These are phyloP conservation scores for Fusarium haematococcum DNA, from an alignment of 2,329 filamentous ascomycete species.

Conservation along the genomic window DNA sequence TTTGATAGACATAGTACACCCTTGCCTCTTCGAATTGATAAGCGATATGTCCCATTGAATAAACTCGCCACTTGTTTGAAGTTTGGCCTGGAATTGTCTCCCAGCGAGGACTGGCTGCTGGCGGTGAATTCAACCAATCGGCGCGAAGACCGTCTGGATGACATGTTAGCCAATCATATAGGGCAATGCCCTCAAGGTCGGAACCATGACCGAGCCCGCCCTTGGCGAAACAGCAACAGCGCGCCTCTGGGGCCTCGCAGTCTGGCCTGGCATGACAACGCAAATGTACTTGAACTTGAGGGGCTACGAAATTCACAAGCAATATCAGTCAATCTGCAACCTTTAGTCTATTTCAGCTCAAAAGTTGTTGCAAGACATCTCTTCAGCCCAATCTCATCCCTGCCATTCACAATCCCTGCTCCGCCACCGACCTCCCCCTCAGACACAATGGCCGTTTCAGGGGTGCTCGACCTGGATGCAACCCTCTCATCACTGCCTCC, in stretches of 20 bases:
- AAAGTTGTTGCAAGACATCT: neutral
- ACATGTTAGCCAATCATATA: neutral
- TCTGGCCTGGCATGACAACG: neutral
- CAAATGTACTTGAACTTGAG: neutral
- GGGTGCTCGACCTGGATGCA: neutral
- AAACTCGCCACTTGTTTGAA: neutral
- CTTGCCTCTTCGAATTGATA: neutral
- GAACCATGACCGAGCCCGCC: neutral
- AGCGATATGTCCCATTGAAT: neutral
- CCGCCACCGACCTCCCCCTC: neutral
- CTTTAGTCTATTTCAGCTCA: neutral
- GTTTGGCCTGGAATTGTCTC: neutral
- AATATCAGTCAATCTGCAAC: neutral
- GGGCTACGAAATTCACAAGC: neutral
- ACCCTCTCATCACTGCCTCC: conserved; percentile 4
- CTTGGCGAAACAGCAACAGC: neutral
- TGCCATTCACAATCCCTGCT: neutral
- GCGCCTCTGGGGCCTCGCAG: neutral
- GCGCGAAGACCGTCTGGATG: neutral
- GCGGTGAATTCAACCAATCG: neutral
- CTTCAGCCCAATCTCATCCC: neutral
- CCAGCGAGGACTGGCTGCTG: neutral
- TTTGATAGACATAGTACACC: neutral
- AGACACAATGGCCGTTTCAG: neutral
- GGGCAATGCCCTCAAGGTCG: neutral